Evolutionary conservation across 1,139 yeast species (phyloP).

Genomic region (Pichia sp.): DNA sequence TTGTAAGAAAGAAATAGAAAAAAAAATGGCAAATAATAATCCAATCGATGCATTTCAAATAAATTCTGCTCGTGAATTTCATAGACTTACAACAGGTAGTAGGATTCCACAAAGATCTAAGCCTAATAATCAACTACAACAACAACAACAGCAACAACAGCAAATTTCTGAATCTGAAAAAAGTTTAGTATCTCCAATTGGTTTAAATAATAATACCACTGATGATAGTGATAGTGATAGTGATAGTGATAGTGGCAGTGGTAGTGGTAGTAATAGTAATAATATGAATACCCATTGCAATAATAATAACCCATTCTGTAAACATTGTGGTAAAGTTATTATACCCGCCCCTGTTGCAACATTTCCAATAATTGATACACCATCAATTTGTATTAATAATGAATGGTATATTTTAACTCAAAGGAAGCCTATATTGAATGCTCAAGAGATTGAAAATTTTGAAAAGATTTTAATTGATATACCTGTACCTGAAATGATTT

Average conservation of each 20-base stretch:
- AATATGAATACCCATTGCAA: no score
- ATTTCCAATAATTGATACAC: conserved; percentile 55
- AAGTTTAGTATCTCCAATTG: no score
- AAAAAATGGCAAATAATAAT: conserved; percentile 1
- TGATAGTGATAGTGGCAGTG: no score
- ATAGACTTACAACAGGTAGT: conserved; percentile 28
- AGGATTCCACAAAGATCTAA: conserved; percentile 16
- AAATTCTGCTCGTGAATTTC: conserved; percentile 62
- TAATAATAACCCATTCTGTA: conserved; percentile 58
- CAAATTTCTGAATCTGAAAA: no score
- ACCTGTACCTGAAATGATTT: conserved; percentile 96
- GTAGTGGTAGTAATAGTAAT: no score
- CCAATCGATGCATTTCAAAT: conserved; percentile 49
- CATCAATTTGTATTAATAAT: conserved; percentile 57
- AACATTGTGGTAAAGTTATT: conserved; percentile 62
- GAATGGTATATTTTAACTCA: conserved; percentile 68
- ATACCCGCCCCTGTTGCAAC: conserved; percentile 68
- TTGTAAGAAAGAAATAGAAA: no score
- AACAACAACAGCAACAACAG: neutral
- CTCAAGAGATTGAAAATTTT: conserved; percentile 66
- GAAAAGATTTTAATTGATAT: conserved; percentile 53
- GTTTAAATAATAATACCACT: no score
- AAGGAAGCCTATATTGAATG: conserved; percentile 70
- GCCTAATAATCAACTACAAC: neutral
- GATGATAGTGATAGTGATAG: no score